Evolutionary conservation across 345 rosid species (phyloP).

Genomic region (Populus deltoides): DNA sequence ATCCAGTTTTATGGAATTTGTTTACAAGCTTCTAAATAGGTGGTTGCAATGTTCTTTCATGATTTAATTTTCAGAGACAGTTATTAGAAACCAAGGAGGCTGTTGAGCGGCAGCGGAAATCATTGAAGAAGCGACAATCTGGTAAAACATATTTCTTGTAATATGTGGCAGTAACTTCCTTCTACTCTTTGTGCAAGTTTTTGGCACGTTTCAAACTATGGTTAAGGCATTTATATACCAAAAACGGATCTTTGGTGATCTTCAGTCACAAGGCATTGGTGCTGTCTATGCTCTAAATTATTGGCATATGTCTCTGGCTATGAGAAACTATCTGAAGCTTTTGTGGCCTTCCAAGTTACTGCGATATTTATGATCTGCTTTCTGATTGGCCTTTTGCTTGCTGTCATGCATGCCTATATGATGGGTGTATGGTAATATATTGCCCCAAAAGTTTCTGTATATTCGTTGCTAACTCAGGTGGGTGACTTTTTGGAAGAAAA

Average conservation of each 20-base stretch:
- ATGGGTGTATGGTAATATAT: neutral
- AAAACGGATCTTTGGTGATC: neutral
- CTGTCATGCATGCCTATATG: neutral
- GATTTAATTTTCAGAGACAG: slow-evolving; percentile 49
- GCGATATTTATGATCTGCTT: neutral
- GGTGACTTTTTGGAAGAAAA: neutral
- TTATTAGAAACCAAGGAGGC: slow-evolving; percentile 91
- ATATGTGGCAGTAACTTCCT: neutral
- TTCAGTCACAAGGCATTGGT: neutral
- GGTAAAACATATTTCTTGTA: slow-evolving; percentile 37
- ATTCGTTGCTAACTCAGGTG: neutral
- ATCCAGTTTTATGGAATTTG: neutral
- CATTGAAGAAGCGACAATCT: slow-evolving; percentile 83
- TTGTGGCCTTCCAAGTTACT: neutral
- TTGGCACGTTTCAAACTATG: neutral
- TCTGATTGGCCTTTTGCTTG: neutral
- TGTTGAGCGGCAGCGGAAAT: slow-evolving; percentile 88
- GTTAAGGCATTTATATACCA: neutral
- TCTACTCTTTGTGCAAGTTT: neutral
- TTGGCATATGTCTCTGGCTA: neutral
- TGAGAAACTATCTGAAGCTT: neutral
- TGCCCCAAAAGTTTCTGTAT: neutral
- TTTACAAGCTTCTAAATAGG: neutral
- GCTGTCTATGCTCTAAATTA: neutral
- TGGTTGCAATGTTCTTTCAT: neutral